Base-by-base conservation (phyloP, 2,329 filamentous ascomycete genomes). In the Nannizziopsis barbatae region DNA sequence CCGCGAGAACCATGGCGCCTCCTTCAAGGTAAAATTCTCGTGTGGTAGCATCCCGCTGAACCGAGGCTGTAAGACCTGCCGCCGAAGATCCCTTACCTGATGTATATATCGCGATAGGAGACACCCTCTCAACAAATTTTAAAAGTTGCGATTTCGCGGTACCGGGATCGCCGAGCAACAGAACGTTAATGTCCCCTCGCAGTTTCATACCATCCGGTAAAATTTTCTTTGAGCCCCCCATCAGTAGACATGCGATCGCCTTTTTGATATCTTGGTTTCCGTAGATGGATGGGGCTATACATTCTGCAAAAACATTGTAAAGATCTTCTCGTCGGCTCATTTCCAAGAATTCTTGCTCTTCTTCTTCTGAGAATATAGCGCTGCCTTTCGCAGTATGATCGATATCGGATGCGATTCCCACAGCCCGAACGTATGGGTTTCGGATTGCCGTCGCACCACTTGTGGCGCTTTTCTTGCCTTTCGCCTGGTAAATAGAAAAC, bases 1-100 rank as follows among this genome's bases (percentile, higher is more conserved):
- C 92, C 3, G 92, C 92, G 14, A 98, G 79, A 2, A 98, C 92
- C 92, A 98, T 96, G 30, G 92, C 92, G 68, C 92, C 92, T 41
- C 92, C 92, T 72, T 98, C 92, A 0, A 98, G 80, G 61, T 96
- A 98, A 66, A 98, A 98, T 64, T 98, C 92, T 45, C 92, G 79
- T 0, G 90, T 95, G 11, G 82, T 84, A 11, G 86, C 82, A 61
- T 98, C 92, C 50, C 92, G 81, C 59, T 98, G 92, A 1, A 98
- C 92, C 0, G 92, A 96, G 0, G 92, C 92, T 14, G 92, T 98
- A 55, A 98, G 72, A 89, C 92, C 92, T 41, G 92, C 92, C 14
- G 92, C 92, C 1, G 90, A 96, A 1, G 92, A 96, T 56, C 92
- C 92, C 68, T 98, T 98, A 58, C 92, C 92, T 4, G 92, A 98